Evolutionary conservation across 108 stramenopile genomes (phyloP), one percentile per base, ranked within the genome.

Genomic region (Skeletonema menzelii): DNA sequence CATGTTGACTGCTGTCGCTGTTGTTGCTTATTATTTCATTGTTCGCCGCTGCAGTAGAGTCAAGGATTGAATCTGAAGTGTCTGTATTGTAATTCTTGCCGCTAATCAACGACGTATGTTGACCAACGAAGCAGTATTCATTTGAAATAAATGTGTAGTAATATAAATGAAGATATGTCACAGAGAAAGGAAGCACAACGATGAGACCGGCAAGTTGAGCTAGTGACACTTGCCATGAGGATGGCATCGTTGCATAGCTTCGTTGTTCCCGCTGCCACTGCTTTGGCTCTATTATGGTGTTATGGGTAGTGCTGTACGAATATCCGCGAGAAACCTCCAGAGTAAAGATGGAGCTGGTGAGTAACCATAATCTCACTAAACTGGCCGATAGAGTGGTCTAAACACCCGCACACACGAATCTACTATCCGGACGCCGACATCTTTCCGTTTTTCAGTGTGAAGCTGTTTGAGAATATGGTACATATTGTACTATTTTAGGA

Each of bases 41-140:
- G 20, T 69, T 59, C 13, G 62, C 46, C 49, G 12, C 42, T 53
- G 8, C 22, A 53, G 49, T 19, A 35, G 65, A 49, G 66, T 67
- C 44, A 49, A 46, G 47, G 55, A 47, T 66, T 24, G 49, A 22
- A 1, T 53, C 19, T 8, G 22, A 10, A 10, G 22, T 27, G 3
- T 26, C 58, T 0, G 8, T 11, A 31, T 57, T 22, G 42, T 70
- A 30, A 6, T 47, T 27, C 31, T 63, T 27, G 27, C 14, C 24
- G 14, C 12, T 38, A 6, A 30, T 42, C 6, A 53, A 17, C 37
- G 65, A 40, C 0, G 59, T 6, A 24, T 31, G 30, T 12, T 67
- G 79, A 11, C 68, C 79, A 8, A 80, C 79, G 40, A 80, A 60
- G 57, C 72, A 73, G 47, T 69, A 73, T 55, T 80, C 79, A 32